A percentile compares a stretch with the other conserved stretches of the same genome.
phyloP scores from a whole-genome alignment of 1,284 basidiomycete species.

The Stygiomarasmius scandens region DNA sequence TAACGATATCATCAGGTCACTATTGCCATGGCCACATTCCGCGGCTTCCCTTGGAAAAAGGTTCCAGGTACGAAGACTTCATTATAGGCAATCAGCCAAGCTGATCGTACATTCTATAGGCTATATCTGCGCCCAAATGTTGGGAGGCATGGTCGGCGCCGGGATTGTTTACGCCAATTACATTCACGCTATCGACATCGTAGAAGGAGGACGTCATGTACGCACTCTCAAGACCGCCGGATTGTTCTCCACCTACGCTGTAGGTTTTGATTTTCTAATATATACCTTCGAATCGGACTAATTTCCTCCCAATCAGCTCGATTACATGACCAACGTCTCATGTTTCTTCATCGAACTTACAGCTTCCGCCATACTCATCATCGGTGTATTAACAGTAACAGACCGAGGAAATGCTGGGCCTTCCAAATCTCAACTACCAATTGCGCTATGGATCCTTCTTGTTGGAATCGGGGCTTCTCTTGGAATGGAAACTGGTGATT shows the following conservation, averaged over 20 bases:
- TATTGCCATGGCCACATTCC: conserved; percentile 65
- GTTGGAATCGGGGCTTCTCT: conserved; percentile 50
- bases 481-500: conserved; percentile 51
- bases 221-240: conserved; percentile 47
- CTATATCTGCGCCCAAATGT: conserved; percentile 43
- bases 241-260: conserved; percentile 43
- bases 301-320: conserved; percentile 20
- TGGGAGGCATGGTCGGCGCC: conserved; percentile 53
- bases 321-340: conserved; percentile 40
- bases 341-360: conserved; percentile 21
- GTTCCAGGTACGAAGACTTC: conserved; percentile 47
- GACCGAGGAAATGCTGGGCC: conserved; percentile 45
- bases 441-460: conserved; percentile 50
- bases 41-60: conserved; percentile 79
- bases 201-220: conserved; percentile 45
- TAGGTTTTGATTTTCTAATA: conserved; percentile 24
- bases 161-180: conserved; percentile 58
- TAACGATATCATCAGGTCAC: conserved; percentile 51
- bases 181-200: conserved; percentile 51
- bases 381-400: conserved; percentile 42
- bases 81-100: neutral
- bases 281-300: too few species aligned
- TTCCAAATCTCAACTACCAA: conserved; percentile 44
- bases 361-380: conserved; percentile 35
- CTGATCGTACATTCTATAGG: conserved; percentile 4